Conservation (phyloP, 2,329 filamentous ascomycete species). For the Aphanoascus verrucosus region DNA sequence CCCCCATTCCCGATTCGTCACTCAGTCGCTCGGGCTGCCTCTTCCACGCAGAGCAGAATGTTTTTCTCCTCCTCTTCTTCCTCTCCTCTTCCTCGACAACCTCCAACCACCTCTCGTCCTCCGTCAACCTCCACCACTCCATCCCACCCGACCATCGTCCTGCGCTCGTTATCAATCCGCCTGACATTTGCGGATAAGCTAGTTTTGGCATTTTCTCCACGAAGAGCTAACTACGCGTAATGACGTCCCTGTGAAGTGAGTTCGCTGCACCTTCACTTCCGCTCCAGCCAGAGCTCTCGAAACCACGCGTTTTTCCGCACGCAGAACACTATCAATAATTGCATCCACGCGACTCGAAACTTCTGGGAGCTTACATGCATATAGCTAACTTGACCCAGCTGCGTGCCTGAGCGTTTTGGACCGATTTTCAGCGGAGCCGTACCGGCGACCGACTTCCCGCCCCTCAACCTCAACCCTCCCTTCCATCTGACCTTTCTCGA, state of each 20-base stretch:
- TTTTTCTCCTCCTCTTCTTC: slow-evolving; percentile 11
- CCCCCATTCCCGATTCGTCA: slow-evolving; percentile 9
- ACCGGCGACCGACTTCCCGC: not conserved
- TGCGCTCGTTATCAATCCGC: not conserved
- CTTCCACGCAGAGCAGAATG: slow-evolving; percentile 1
- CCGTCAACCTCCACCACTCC: not conserved
- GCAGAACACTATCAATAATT: not conserved
- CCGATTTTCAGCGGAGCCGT: not conserved
- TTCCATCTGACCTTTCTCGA: not conserved
- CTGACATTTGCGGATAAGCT: not conserved
- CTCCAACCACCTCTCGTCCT: slow-evolving; percentile 1
- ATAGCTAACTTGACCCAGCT: not conserved
- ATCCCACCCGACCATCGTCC: not conserved
- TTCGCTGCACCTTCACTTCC: not conserved
- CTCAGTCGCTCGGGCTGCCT: not conserved
- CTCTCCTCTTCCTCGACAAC: slow-evolving; percentile 7
- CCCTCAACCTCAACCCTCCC: not conserved
- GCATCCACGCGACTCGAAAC: not conserved
- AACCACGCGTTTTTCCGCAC: slow-evolving; percentile 3
- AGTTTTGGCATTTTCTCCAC: not conserved
- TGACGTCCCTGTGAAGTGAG: slow-evolving; percentile 1
- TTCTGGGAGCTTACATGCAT: not conserved
- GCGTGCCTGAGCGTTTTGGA: not conserved
- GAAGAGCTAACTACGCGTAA: slow-evolving; percentile 2
- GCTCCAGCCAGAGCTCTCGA: not conserved